phyloP scores from a whole-genome alignment of 768 basidiomycete genomes.

The Hericium coralloides region DNA sequence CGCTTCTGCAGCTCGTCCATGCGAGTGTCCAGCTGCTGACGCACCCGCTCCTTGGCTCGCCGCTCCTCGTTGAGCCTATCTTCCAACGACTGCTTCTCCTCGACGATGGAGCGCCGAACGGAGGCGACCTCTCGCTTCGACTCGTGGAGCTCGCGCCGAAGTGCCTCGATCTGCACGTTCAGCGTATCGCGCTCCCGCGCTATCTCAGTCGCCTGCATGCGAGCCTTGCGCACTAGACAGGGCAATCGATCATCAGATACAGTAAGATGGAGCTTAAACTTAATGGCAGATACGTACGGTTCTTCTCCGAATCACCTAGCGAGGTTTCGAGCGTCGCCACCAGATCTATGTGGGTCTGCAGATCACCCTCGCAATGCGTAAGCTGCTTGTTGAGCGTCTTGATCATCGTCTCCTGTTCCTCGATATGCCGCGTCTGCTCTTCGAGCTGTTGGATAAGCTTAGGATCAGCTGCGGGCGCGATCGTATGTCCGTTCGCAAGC shows the following conservation, averaged over 20 bases:
- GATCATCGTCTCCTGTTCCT: conserved; percentile 86
- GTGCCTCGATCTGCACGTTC: conserved; percentile 50
- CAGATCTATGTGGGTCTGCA: conserved; percentile 88
- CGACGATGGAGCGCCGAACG: conserved; percentile 71
- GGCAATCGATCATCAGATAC: neutral
- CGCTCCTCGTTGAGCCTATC: conserved; percentile 80
- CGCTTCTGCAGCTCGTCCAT: conserved; percentile 79
- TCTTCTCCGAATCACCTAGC: conserved; percentile 87
- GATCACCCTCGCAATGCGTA: conserved; percentile 85
- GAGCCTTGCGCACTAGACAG: conserved; percentile 75
- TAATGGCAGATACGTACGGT: conserved; percentile 46
- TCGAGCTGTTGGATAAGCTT: conserved; percentile 56
- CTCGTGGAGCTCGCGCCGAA: conserved; percentile 68
- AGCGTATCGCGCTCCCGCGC: conserved; percentile 79
- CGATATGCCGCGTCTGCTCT: conserved; percentile 65
- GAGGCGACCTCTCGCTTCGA: conserved; percentile 72
- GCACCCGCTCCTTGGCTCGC: conserved; percentile 79
- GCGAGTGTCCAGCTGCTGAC: conserved; percentile 78
- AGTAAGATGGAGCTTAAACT: neutral
- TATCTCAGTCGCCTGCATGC: conserved; percentile 87
- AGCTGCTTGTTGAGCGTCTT: conserved; percentile 91
- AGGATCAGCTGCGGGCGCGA: conserved; percentile 33
- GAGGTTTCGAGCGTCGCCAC: conserved; percentile 79
- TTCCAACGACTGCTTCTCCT: conserved; percentile 85
- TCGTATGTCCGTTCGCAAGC: conserved; percentile 23